These are phyloP conservation scores for Hymenoscyphus occultus DNA, from an alignment of 2,329 filamentous ascomycete genomes.

Conservation along the genomic window DNA sequence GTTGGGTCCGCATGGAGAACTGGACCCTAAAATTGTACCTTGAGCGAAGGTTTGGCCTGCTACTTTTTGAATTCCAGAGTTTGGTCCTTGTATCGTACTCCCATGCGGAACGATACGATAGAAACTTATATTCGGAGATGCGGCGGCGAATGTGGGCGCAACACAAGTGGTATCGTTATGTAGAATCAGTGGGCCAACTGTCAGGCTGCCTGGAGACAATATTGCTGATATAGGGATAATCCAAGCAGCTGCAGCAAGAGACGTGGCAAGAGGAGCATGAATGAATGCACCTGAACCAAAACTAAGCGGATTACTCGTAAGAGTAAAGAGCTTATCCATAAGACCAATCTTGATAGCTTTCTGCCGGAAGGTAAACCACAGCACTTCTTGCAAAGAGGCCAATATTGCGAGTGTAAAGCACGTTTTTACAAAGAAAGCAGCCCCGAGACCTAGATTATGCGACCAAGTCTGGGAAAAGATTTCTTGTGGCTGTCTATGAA, in stretches of 20 bases:
- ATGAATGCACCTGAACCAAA: slow-evolving; percentile 6
- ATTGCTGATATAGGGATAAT: slow-evolving; percentile 6
- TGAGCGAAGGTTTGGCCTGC: neutral
- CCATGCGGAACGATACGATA: neutral
- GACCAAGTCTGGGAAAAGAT: slow-evolving; percentile 6
- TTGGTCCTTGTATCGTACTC: neutral
- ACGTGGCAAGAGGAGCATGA: slow-evolving; percentile 2
- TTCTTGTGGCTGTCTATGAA: neutral
- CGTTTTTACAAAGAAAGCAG: slow-evolving; percentile 1
- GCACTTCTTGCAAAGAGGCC: neutral
- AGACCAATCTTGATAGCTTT: slow-evolving; percentile 2
- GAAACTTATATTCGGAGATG: slow-evolving; percentile 4
- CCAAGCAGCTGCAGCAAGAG: slow-evolving; percentile 7
- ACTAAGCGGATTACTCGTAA: slow-evolving; percentile 3
- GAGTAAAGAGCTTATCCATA: slow-evolving; percentile 7
- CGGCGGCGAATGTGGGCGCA: slow-evolving; percentile 2
- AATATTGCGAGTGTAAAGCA: slow-evolving; percentile 3
- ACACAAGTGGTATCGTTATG: neutral
- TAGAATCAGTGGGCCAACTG: neutral
- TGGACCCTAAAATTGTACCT: neutral
- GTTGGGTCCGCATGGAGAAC: neutral
- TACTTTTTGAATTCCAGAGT: neutral
- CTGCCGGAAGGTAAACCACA: slow-evolving; percentile 6
- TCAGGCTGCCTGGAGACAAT: slow-evolving; percentile 5
- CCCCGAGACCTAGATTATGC: neutral